Percentiles rank a stretch among this genome's conserved stretches.
These are phyloP conservation scores for Dictyostelium intermedium DNA, from an alignment of 78 protist species.

Conservation along the genomic window DNA sequence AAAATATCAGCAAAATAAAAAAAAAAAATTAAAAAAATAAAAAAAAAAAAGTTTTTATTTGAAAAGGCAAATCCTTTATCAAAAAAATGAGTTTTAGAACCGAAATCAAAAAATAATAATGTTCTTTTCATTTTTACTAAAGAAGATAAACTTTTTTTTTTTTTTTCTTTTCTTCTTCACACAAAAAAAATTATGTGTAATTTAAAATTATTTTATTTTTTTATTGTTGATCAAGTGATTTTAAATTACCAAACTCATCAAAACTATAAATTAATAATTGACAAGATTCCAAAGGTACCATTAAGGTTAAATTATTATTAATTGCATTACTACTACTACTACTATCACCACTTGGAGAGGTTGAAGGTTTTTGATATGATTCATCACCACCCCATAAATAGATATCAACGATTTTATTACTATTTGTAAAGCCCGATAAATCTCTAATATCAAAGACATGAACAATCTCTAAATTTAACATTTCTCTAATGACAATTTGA, in stretches of 20 bases:
- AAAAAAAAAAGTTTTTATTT: too few relatives aligned
- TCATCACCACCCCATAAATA: constrained; percentile 28
- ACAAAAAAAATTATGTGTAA: too few relatives aligned
- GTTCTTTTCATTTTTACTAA: neutral
- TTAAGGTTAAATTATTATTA: neutral
- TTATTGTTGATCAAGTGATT: constrained; percentile 1
- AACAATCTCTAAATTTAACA: constrained; percentile 40
- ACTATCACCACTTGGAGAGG: neutral
- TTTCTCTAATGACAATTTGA: constrained; percentile 54
- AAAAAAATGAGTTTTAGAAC: neutral
- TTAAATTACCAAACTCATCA: constrained; percentile 34
- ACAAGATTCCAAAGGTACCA: constrained; percentile 56
- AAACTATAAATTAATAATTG: constrained; percentile 53
- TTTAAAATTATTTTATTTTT: neutral
- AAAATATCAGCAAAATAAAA: too few relatives aligned
- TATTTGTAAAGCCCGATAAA: constrained; percentile 23
- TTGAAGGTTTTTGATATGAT: neutral
- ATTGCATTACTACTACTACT: neutral
- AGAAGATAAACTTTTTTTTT: too few relatives aligned
- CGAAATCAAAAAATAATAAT: too few relatives aligned
- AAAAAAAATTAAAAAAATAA: too few relatives aligned
- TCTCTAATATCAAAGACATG: constrained; percentile 56
- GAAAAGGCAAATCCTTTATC: too few relatives aligned
- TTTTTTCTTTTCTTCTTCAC: neutral
- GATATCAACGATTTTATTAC: constrained; percentile 41